Conservation (phyloP, 495 filamentous ascomycete species). For the Xylaria cubensis region DNA sequence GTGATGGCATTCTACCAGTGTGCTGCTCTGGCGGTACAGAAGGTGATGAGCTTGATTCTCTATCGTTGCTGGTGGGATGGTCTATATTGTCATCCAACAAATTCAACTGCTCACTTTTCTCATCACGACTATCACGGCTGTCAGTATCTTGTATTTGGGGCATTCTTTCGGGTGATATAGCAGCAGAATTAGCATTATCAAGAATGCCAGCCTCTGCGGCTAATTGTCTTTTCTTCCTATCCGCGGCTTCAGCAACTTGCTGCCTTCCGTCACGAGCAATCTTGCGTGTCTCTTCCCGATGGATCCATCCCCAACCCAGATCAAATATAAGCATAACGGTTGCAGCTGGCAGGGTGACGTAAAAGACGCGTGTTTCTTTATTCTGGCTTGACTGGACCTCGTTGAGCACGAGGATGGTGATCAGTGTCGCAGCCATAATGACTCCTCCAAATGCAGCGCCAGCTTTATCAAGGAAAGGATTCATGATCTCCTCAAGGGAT, state of each 20-base stretch:
- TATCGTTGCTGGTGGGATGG: not conserved
- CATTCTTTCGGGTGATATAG: not conserved
- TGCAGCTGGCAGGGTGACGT: constrained; percentile 67
- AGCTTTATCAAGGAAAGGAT: constrained; percentile 69
- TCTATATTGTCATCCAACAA: not conserved
- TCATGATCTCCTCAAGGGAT: constrained; percentile 72
- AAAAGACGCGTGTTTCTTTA: constrained; percentile 61
- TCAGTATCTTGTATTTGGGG: not conserved
- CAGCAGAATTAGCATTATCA: not conserved
- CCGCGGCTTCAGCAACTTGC: constrained; percentile 53
- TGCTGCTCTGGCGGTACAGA: not conserved
- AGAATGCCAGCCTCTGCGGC: constrained; percentile 19
- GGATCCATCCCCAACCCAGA: constrained; percentile 61
- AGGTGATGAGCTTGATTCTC: not conserved
- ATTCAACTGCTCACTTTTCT: constrained; percentile 1
- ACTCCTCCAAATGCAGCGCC: constrained; percentile 65
- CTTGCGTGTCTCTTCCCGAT: constrained; percentile 63
- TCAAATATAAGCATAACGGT: constrained; percentile 70
- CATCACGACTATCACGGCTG: not conserved
- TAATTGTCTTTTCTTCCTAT: constrained; percentile 15
- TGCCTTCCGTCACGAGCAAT: constrained; percentile 62
- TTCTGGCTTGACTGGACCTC: constrained; percentile 52
- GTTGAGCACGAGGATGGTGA: constrained; percentile 65
- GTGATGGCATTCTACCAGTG: not conserved
- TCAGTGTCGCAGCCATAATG: constrained; percentile 67